These are phyloP conservation scores for Pugionium dolabratum DNA, from an alignment of 345 rosid species.

Conservation along the genomic window DNA sequence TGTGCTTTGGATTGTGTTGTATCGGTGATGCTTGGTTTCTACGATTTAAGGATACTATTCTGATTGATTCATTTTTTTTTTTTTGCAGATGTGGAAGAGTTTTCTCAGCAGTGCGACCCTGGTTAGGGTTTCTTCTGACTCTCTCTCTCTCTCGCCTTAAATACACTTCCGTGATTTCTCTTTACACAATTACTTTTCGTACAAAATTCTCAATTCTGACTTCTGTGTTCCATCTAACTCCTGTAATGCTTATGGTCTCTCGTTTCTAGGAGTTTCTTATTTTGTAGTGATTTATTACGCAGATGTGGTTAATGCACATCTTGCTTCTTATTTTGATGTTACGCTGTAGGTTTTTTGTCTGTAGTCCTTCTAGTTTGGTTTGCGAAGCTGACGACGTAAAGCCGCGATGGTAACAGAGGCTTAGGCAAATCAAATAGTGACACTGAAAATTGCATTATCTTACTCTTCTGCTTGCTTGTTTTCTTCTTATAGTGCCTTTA, in stretches of 20 bases:
- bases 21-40: slow-evolving; percentile 10
- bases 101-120: slow-evolving; percentile 78
- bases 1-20: slow-evolving; percentile 2
- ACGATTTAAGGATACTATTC: neutral
- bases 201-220: neutral
- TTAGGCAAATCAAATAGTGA: neutral
- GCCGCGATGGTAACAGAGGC: neutral
- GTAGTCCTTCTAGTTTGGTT: neutral
- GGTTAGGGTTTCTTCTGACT: slow-evolving; percentile 51
- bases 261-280: neutral
- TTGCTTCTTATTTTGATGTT: neutral
- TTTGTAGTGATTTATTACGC: slow-evolving; percentile 7
- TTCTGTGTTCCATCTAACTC: neutral
- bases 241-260: neutral
- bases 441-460: slow-evolving; percentile 5
- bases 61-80: slow-evolving; percentile 5
- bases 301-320: neutral
- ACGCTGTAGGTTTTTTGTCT: neutral
- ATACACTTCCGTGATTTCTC: neutral
- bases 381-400: neutral
- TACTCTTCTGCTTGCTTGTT: neutral
- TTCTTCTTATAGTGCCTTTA: neutral
- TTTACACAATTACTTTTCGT: neutral
- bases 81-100: slow-evolving; percentile 65
- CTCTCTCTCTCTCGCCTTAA: neutral